These are phyloP conservation scores for Fusarium nygamai DNA, from an alignment of 2,329 filamentous ascomycete species.

Conservation along the genomic window DNA sequence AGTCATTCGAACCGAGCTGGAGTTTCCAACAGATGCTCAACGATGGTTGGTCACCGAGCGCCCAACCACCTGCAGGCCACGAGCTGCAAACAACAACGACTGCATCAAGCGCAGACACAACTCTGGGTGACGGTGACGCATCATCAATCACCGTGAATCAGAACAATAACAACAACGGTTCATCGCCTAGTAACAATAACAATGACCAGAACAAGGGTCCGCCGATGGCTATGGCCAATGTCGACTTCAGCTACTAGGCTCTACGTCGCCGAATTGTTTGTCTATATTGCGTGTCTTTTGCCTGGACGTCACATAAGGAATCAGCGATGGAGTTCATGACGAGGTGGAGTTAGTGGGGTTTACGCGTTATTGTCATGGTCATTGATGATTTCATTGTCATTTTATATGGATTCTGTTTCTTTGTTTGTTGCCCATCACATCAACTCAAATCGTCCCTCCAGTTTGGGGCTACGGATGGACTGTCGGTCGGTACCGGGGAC, in stretches of 20 bases:
- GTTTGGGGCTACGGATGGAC: slow-evolving; percentile 31
- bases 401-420: slow-evolving; percentile 24
- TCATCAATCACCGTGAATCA: slow-evolving; percentile 53
- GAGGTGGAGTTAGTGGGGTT: slow-evolving; percentile 43
- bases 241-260: slow-evolving; percentile 70
- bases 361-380: slow-evolving; percentile 20
- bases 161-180: slow-evolving; percentile 44
- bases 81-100: slow-evolving; percentile 61
- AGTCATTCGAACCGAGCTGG: slow-evolving; percentile 73
- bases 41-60: slow-evolving; percentile 68
- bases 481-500: slow-evolving; percentile 21
- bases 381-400: slow-evolving; percentile 2
- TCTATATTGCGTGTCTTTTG: slow-evolving; percentile 42
- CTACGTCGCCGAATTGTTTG: slow-evolving; percentile 31
- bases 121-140: slow-evolving; percentile 51
- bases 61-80: slow-evolving; percentile 59
- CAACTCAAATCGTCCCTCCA: slow-evolving; percentile 18
- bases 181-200: slow-evolving; percentile 45
- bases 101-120: slow-evolving; percentile 55
- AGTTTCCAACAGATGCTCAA: slow-evolving; percentile 74
- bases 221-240: slow-evolving; percentile 67
- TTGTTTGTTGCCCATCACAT: slow-evolving; percentile 1
- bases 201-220: slow-evolving; percentile 60
- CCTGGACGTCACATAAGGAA: slow-evolving; percentile 44
- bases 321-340: slow-evolving; percentile 49